Base-by-base conservation (phyloP, 202 grass and related monocot genomes). In the Carex arenaria region DNA sequence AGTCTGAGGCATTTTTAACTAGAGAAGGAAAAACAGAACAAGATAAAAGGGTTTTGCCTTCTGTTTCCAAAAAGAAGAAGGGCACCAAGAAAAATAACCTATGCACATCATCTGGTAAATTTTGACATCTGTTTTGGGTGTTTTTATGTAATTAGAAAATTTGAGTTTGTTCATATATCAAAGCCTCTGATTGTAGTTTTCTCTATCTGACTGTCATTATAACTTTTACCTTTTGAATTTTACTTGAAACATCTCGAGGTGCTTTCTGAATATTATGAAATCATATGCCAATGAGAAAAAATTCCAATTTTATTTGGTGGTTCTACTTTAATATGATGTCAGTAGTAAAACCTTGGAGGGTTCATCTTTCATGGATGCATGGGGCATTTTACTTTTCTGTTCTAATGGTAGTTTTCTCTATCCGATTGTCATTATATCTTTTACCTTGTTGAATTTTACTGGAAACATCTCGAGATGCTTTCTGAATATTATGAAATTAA, bases 1-100 rank as follows among this genome's bases (percentile, higher is more conserved):
- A 98, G 87, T 98, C 95, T 82, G 95, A 98, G 87, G 91, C 92
- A 66, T 86, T 95, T 86, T 23, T 95, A 61, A 78, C 85, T 28
- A 90, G 72, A 83, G 78, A 57, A 80, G 71, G 85, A 2, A 87
- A 84, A 70, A 49, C 28, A 52, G 84, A 91, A 19, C 88, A 42
- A 75, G 92, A 89, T 34, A 88, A 67, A 79, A 90, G 75, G 81
- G 84, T 9, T 55, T 84, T 61, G 78, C 67, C 83, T 82, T 72
- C 88, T 61, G 55, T 57, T 84, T 90, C 85, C 72, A 90, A 86
- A 84, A 98, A 90, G 68, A 92, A 86, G 32, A 87, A 81, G 67
- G 84, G 79, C 56, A 72, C 88, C 70, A 98, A 93, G 88, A 95
- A 83, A 65, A 88, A 71, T 83, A 23, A 81, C 45, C 55, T 80